Percentiles rank a stretch among this genome's conserved stretches.
These are phyloP conservation scores for Macrocybe gigantea DNA, from an alignment of 768 basidiomycete genomes.

Conservation along the genomic window DNA sequence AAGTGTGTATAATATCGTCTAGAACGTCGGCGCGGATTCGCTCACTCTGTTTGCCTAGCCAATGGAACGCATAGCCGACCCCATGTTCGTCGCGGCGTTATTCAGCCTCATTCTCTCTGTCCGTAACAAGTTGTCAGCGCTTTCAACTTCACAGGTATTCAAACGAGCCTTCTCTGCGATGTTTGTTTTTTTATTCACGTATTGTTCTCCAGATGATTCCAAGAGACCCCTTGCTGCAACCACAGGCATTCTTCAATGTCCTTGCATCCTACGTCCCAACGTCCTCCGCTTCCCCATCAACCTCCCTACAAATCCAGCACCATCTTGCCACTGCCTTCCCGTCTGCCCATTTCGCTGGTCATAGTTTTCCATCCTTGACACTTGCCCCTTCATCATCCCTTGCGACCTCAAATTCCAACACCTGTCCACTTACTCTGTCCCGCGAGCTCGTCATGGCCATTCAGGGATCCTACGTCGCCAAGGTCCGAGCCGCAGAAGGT, in stretches of 20 bases:
- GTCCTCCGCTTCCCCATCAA: background rate
- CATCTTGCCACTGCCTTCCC: background rate
- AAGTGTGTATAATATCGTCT: conserved; percentile 34
- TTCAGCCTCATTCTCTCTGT: conserved; percentile 62
- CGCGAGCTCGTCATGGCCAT: background rate
- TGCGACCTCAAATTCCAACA: background rate
- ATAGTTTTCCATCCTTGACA: background rate
- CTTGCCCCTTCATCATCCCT: conserved; percentile 5
- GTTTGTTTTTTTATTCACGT: conserved; percentile 1
- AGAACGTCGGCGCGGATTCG: background rate
- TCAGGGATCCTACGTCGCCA: conserved; percentile 22
- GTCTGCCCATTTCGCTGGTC: background rate
- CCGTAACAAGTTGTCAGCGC: conserved; percentile 62
- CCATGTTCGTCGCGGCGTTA: conserved; percentile 62
- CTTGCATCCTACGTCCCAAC: conserved; percentile 1
- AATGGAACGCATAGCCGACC: conserved; percentile 70
- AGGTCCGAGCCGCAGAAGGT: conserved; percentile 16
- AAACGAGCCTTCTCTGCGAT: conserved; percentile 6
- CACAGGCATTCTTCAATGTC: background rate
- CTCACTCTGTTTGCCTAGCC: conserved; percentile 32
- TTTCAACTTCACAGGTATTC: conserved; percentile 39
- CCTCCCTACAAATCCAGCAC: conserved; percentile 6
- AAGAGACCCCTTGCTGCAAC: conserved; percentile 77
- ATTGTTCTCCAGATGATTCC: conserved; percentile 33
- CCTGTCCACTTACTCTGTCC: background rate